Base-by-base conservation (phyloP, 129 eudicot species). In the Escallonia rubra region DNA sequence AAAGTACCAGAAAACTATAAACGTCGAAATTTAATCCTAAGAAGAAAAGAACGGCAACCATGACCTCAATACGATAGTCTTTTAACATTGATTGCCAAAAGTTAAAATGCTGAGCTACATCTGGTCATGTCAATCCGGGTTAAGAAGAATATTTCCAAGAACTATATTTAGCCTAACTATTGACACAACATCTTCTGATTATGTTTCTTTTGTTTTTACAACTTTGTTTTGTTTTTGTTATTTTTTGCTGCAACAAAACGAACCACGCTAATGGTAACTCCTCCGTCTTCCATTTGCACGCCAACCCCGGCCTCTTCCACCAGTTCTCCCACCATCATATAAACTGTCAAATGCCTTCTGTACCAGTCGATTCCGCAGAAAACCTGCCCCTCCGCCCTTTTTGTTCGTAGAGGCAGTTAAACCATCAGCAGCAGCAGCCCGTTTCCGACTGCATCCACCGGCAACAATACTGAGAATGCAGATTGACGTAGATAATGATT, bases 311-410 rank as follows among this genome's bases (percentile, higher is more conserved):
- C 88, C 80, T 7, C 87, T 75, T 67, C 91, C 65, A 3, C 85
- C 76, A 46, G 52, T 48, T 78, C 90, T 73, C 10, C 77, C 79
- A 40, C 81, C 76, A 57, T 74, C 72, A 42, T 63, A 7, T 53
- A 87, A 46, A 43, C 87, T 87, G 59, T 79, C 81, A 23, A 87
- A 66, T 38, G 90, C 95, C 71, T 77, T 72, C 72, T 81, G 77
- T 44, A 84, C 77, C 10, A 87, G 87, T 71, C 78, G 87, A 67
- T 81, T 81, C 59, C 74, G 83, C 39, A 57, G 10, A 12, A 81
- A 73, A 10, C 85, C 87, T 6, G 46, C 81, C 69, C 95, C 95
- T 44, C 90, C 72, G 1, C 87, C 87, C 68, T 66, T 87, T 68
- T 87, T 87, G 59, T 61, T 57, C 16, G 85, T 61, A 54, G 40